Conservation (phyloP, 768 basidiomycete genomes). For the Naematelia aurantialba region DNA sequence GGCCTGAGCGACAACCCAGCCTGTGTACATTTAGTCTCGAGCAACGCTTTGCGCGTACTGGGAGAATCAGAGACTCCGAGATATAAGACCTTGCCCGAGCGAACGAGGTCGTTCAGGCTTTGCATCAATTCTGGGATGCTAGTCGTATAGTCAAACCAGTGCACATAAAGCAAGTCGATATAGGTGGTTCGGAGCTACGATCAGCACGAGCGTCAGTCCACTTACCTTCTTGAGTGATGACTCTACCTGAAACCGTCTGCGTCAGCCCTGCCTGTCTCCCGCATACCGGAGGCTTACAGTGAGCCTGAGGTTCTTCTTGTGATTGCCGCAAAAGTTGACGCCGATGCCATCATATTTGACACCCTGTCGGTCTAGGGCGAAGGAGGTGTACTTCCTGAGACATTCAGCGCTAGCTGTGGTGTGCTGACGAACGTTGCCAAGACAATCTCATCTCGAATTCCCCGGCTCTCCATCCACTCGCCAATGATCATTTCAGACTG, state of each 20-base stretch:
- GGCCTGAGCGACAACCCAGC: slow-evolving; percentile 34
- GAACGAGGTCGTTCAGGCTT: slow-evolving; percentile 57
- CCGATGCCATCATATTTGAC: slow-evolving; percentile 23
- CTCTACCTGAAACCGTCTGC: slow-evolving; percentile 50
- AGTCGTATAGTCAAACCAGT: slow-evolving; percentile 57
- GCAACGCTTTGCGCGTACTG: slow-evolving; percentile 2
- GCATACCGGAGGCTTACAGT: background rate
- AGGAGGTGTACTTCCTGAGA: slow-evolving; percentile 25
- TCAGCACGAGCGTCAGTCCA: background rate
- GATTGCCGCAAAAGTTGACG: slow-evolving; percentile 56
- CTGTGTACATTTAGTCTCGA: background rate
- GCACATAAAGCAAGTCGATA: slow-evolving; percentile 41
- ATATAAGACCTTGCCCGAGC: slow-evolving; percentile 53
- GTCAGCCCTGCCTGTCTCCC: background rate
- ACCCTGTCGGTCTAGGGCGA: slow-evolving; percentile 21
- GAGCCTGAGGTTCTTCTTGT: slow-evolving; percentile 45
- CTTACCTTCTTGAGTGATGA: slow-evolving; percentile 24
- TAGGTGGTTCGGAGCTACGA: slow-evolving; percentile 29
- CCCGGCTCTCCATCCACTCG: slow-evolving; percentile 55
- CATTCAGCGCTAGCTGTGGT: background rate
- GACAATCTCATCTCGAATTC: slow-evolving; percentile 55
- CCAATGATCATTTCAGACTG: slow-evolving; percentile 59
- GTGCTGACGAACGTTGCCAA: slow-evolving; percentile 52
- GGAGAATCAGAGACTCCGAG: slow-evolving; percentile 42
- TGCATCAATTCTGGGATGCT: slow-evolving; percentile 61